phyloP scores from a whole-genome alignment of 768 basidiomycete genomes.

The Suillus sp. region DNA sequence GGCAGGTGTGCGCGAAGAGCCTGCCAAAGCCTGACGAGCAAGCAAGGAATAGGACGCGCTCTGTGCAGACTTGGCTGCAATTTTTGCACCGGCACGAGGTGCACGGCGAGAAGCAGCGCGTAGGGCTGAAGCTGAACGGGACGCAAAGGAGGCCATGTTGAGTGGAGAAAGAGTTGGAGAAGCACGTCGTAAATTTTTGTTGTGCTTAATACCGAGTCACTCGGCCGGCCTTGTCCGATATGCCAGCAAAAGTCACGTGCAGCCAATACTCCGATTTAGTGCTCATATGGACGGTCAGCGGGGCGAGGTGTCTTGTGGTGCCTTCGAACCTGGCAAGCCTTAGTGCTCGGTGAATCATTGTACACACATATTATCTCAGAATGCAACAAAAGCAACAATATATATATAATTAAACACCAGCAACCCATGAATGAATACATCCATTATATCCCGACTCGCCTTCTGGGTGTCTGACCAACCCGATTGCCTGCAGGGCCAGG shows the following conservation, averaged over 20 bases:
- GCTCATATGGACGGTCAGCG: no score
- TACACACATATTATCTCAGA: neutral
- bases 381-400: neutral
- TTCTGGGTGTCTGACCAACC: conserved; percentile 74
- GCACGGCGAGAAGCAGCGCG: conserved; percentile 69
- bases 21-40: conserved; percentile 43
- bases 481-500: conserved; percentile 67
- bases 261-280: neutral
- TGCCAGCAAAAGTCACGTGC: neutral
- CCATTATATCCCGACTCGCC: conserved; percentile 64
- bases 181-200: neutral
- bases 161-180: conserved; percentile 17
- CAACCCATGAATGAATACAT: neutral
- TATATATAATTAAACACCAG: conserved; percentile 13
- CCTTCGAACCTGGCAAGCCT: neutral
- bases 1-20: conserved; percentile 33
- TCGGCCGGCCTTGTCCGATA: neutral
- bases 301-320: no score
- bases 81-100: conserved; percentile 49
- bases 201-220: neutral
- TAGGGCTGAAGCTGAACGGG: conserved; percentile 66
- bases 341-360: neutral
- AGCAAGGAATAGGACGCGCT: conserved; percentile 72
- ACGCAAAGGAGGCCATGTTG: conserved; percentile 63
- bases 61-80: conserved; percentile 45